Base-by-base conservation (phyloP, 2,329 filamentous ascomycete species). In the Claviceps sp. region DNA sequence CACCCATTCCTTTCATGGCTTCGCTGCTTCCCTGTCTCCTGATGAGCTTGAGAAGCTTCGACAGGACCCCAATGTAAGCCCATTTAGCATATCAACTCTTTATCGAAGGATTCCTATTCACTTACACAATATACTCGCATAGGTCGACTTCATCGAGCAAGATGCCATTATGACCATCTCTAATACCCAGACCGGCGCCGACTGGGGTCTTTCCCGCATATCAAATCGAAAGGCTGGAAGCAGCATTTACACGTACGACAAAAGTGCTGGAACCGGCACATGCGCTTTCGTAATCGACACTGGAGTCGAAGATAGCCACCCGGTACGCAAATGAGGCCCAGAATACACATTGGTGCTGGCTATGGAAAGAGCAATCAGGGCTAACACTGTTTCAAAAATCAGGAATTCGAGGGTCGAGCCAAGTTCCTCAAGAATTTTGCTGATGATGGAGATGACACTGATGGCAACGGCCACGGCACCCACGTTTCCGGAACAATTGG, bases 111-210 rank as follows among this genome's bases (percentile, higher is more conserved):
- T 8, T 40, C 14, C 16, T 18, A 4, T 30, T 30, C 9, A 30
- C 30, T 30, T 30, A 30, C 30, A 30, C 30, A 11, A 30, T 11
- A 30, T 30, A 44, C 5, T 5, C 5, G 24, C 20, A 37, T 40
- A 61, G 58, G 57, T 54, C 41, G 65, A 67, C 16, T 71, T 64
- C 56, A 62, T 73, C 37, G 69, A 73, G 61, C 65, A 68, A 52
- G 70, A 74, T 54, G 63, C 60, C 45, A 55, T 63, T 37, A 59
- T 72, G 46, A 62, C 86, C 72, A 86, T 86, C 54, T 64, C 48
- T 63, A 70, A 50, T n/a, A 62, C 62, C 16, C 70, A 74, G 58
- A 51, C 50, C 24, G 57, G 60, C 44, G 67, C 71, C n/a, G 63
- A 67, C 20, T 72, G 69, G 70, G 68, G 68, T 18, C 61, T 71